These are phyloP conservation scores for Fraxinus albicans DNA, from an alignment of 305 asterid species.

Conservation along the genomic window DNA sequence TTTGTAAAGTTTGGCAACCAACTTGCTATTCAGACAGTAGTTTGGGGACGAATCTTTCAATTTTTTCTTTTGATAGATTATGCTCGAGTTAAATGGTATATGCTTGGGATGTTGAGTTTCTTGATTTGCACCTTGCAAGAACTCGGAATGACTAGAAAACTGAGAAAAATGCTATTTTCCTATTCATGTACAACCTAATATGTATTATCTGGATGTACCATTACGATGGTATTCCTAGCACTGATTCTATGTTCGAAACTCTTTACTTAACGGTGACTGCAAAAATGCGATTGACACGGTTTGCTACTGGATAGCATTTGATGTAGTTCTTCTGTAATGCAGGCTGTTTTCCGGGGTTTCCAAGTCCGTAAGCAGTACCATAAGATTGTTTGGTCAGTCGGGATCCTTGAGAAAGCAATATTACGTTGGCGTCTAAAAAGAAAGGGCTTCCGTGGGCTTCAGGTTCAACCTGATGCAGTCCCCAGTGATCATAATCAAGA, in stretches of 20 bases:
- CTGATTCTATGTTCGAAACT: background rate
- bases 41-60: background rate
- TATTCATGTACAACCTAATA: background rate
- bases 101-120: background rate
- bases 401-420: conserved; percentile 87
- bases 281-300: background rate
- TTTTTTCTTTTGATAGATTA: background rate
- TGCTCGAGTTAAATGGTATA: background rate
- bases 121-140: background rate
- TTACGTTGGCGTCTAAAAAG: conserved; percentile 93
- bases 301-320: conserved; percentile 4
- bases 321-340: conserved; percentile 17
- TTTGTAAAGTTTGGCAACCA: background rate
- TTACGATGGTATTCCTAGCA: background rate
- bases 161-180: background rate
- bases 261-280: background rate
- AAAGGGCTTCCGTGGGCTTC: conserved; percentile 92
- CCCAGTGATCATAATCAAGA: conserved; percentile 43
- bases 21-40: background rate
- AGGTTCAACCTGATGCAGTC: conserved; percentile 42
- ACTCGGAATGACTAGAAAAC: background rate
- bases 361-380: conserved; percentile 78
- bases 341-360: conserved; percentile 83
- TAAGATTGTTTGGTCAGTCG: conserved; percentile 86
- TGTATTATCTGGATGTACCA: background rate